phyloP scores from a whole-genome alignment of 1,139 yeast genomes.

The Candida dubliniensis region DNA sequence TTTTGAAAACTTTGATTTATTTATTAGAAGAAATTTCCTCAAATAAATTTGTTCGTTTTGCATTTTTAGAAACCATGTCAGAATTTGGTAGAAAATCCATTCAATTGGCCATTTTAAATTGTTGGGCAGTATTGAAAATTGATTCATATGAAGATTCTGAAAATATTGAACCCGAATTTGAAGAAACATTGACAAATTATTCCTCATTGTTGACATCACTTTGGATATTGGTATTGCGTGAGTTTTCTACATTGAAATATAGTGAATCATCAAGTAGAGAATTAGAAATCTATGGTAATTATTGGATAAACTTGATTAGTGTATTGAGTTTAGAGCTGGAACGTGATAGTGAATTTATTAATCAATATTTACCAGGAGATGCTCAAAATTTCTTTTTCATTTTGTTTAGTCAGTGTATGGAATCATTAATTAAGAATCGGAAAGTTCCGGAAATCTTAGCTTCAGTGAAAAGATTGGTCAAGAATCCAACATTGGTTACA shows the following conservation, averaged over 20 bases:
- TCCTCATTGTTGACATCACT: slow-evolving; percentile 63
- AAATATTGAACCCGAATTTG: slow-evolving; percentile 35
- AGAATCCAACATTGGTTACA: slow-evolving; percentile 56
- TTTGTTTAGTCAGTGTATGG: slow-evolving; percentile 81
- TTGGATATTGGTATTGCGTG: slow-evolving; percentile 78
- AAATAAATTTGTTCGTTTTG: slow-evolving; percentile 43
- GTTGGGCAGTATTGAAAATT: slow-evolving; percentile 84
- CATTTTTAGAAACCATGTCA: slow-evolving; percentile 44
- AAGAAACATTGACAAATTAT: slow-evolving; percentile 56
- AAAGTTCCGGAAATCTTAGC: slow-evolving; percentile 46
- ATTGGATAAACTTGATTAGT: slow-evolving; percentile 79
- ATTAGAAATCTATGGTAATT: slow-evolving; percentile 55
- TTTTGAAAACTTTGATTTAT: slow-evolving; percentile 64
- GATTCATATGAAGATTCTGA: slow-evolving; percentile 37
- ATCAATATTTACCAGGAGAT: slow-evolving; percentile 50
- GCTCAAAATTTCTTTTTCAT: slow-evolving; percentile 76
- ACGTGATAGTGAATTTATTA: slow-evolving; percentile 44
- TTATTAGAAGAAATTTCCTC: slow-evolving; percentile 65
- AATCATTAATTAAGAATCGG: slow-evolving; percentile 56
- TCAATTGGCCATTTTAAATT: slow-evolving; percentile 69
- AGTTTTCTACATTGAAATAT: slow-evolving; percentile 68
- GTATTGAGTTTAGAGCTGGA: slow-evolving; percentile 72
- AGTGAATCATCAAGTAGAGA: slow-evolving; percentile 50
- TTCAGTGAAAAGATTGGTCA: slow-evolving; percentile 59
- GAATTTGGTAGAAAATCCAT: slow-evolving; percentile 62